Evolutionary conservation across 2,329 filamentous ascomycete species (phyloP), one percentile per base, ranked within the genome.

Genomic region (Cladosporium halotolerans): DNA sequence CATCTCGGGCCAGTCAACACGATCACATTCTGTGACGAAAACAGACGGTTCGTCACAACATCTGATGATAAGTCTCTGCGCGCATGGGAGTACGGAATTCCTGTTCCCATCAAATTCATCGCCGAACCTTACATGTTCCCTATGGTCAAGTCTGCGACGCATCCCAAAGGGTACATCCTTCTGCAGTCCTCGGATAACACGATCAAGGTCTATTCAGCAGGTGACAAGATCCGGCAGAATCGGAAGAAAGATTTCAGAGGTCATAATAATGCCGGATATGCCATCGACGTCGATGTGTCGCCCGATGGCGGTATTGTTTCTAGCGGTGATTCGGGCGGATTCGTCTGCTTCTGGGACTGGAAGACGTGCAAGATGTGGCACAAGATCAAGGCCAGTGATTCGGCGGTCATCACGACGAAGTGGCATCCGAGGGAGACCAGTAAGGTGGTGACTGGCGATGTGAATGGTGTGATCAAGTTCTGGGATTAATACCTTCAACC

Each of bases 331-430:
- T 88, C 83, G 48, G 89, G 82, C 13, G 93, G 95, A 34, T 96
- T 82, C 65, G 83, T 96, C 45, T 95, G 88, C 72, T 96, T 97
- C 74, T 99, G 91, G 89, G 93, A 97, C 72, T 99, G 91, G 89
- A 99, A 99, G 81, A 96, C 90, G 38, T 95, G 92, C 71, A 97
- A 96, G 75, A 92, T 99, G 90, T 96, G 89, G 73, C 89, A 96
- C 73, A 97, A 97, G 79, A 83, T 99, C 60, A 82, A 87, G 72
- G 91, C 89, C 19, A 84, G 88, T 55, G 90, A 89, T 52, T 82
- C 86, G 50, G 83, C 91, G 4, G 79, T 96, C 52, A 89, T 89
- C n/a, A 88, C 86, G 60, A 82, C 93, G 54, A 87, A 88, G 68
- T 99, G 93, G 92, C 91, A 97, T 71, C 90, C 92, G n/a, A 88